phyloP scores from a whole-genome alignment of 371 early-diverging fungal species.

The Lichtheimia ramosa region DNA sequence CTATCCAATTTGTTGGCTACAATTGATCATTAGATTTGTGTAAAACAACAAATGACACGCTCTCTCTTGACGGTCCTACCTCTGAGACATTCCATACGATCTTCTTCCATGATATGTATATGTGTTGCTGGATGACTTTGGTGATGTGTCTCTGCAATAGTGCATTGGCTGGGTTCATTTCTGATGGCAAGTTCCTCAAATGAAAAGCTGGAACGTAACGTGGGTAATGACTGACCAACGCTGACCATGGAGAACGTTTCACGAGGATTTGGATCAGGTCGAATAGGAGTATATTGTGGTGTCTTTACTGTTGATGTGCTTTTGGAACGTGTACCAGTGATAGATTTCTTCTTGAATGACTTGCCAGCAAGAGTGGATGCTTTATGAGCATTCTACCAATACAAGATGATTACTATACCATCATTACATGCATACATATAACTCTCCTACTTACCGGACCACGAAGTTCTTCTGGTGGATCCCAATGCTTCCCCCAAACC shows the following conservation, averaged over 20 bases:
- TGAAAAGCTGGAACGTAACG: constrained; percentile 4
- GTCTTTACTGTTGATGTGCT: neutral
- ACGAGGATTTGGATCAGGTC: constrained; percentile 14
- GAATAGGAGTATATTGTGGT: constrained; percentile 15
- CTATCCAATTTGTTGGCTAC: constrained; percentile 32
- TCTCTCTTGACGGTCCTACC: constrained; percentile 4
- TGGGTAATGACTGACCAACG: constrained; percentile 6
- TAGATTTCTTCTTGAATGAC: constrained; percentile 25
- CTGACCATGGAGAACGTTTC: constrained; percentile 9
- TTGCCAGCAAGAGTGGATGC: constrained; percentile 45
- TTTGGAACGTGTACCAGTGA: too few relatives aligned
- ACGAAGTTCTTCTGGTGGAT: constrained; percentile 39
- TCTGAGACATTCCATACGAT: constrained; percentile 13
- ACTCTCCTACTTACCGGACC: constrained; percentile 9
- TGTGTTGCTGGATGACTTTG: constrained; percentile 36
- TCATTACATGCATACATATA: neutral
- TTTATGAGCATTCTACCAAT: constrained; percentile 35
- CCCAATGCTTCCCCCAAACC: constrained; percentile 45
- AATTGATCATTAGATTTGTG: neutral
- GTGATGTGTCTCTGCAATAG: constrained; percentile 36
- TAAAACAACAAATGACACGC: too few relatives aligned
- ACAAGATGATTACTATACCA: neutral
- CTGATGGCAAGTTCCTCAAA: constrained; percentile 21
- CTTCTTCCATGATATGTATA: constrained; percentile 28
- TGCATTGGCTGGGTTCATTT: constrained; percentile 18